Conservation (phyloP, 352 stramenopile species). For the Nothophytophthora sp. region DNA sequence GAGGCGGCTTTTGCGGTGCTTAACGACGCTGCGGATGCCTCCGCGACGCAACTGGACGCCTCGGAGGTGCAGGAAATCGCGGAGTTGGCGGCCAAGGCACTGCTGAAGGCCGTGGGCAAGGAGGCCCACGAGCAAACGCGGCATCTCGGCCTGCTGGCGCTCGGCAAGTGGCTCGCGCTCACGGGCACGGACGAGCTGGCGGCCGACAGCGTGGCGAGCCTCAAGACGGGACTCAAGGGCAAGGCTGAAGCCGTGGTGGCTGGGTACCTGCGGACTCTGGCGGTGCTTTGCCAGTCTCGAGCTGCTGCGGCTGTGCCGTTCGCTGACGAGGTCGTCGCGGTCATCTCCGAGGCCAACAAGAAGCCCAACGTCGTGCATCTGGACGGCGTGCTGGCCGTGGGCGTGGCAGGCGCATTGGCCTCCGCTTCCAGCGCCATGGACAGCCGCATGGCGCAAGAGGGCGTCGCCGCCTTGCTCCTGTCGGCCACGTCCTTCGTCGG, state of each 20-base stretch:
- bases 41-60: constrained; percentile 27
- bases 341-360: constrained; percentile 74
- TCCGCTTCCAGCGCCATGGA: constrained; percentile 62
- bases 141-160: constrained; percentile 61
- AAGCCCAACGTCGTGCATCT: constrained; percentile 74
- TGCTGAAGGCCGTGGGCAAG: constrained; percentile 80
- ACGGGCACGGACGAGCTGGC: constrained; percentile 50
- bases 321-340: constrained; percentile 48
- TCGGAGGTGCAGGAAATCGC: constrained; percentile 46
- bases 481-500: constrained; percentile 53
- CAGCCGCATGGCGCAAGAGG: constrained; percentile 51
- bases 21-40: constrained; percentile 47
- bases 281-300: constrained; percentile 41
- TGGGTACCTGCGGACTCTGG: constrained; percentile 61
- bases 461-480: constrained; percentile 45
- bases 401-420: constrained; percentile 57
- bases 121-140: constrained; percentile 86
- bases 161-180: constrained; percentile 77
- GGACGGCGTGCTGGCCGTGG: constrained; percentile 75
- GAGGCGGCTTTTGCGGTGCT: constrained; percentile 74
- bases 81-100: constrained; percentile 36
- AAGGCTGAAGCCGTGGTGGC: constrained; percentile 72
- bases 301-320: constrained; percentile 33
- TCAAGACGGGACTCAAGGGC: constrained; percentile 66
- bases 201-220: constrained; percentile 30